Evolutionary conservation across 2,329 filamentous ascomycete species (phyloP).

Genomic region (Chrysosporium keratinophilum): DNA sequence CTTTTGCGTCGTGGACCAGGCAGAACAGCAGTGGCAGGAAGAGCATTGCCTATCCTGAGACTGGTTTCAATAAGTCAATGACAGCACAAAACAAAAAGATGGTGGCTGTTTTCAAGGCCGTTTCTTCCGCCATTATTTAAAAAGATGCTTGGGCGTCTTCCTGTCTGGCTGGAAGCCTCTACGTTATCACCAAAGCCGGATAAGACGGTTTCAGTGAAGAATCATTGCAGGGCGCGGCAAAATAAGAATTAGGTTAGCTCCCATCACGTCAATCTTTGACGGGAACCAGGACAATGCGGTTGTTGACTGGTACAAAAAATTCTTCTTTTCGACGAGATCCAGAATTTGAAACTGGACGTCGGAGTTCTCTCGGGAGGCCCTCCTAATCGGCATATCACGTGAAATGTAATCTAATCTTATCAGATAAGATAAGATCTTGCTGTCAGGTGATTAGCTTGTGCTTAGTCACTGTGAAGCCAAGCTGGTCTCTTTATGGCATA

Average conservation of each 20-base stretch:
- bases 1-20: no score
- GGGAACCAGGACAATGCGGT: neutral
- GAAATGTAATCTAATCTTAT: neutral
- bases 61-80: no score
- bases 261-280: neutral
- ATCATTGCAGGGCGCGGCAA: neutral
- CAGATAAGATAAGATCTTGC: neutral
- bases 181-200: neutral
- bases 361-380: neutral
- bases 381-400: slow-evolving; percentile 4
- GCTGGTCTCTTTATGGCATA: no score
- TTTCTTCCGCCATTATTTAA: no score
- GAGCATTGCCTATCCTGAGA: no score
- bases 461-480: neutral
- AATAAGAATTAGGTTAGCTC: neutral
- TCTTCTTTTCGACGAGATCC: neutral
- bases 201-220: neutral
- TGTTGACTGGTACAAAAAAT: neutral
- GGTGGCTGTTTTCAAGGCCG: no score
- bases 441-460: neutral
- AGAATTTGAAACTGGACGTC: neutral
- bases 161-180: neutral
- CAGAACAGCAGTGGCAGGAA: no score
- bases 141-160: no score
- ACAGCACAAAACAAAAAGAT: no score